Conservation (phyloP, 805 yeast species). For the Yarrowia sp. region DNA sequence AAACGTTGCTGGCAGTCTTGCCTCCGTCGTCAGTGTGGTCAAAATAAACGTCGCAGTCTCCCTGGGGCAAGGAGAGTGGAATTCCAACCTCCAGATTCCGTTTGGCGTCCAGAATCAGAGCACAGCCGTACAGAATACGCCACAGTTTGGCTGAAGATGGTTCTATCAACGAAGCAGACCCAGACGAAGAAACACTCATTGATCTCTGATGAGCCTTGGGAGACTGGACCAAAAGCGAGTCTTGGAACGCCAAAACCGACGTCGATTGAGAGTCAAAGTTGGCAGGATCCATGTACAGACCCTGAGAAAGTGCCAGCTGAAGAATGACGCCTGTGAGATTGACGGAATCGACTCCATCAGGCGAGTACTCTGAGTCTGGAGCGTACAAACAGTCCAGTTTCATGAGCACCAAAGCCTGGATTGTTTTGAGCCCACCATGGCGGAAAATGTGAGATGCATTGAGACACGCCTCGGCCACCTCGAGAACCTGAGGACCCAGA, state of each 20-base stretch:
- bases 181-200: neutral
- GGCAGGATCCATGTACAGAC: conserved; percentile 19
- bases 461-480: conserved; percentile 20
- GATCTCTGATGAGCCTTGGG: neutral
- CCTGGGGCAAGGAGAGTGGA: conserved; percentile 16
- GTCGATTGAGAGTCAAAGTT: conserved; percentile 16
- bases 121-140: conserved; percentile 11
- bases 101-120: conserved; percentile 19
- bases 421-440: conserved; percentile 11
- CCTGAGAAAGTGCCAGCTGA: conserved; percentile 17
- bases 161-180: neutral
- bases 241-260: neutral
- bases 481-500: conserved; percentile 6
- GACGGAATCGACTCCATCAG: conserved; percentile 22
- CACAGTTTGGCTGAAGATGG: conserved; percentile 8
- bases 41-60: conserved; percentile 22
- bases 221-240: neutral
- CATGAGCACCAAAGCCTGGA: conserved; percentile 21
- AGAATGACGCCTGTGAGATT: conserved; percentile 20
- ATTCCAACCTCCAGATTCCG: conserved; percentile 13
- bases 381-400: conserved; percentile 16
- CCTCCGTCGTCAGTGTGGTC: conserved; percentile 13
- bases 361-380: conserved; percentile 11
- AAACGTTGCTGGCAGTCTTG: neutral
- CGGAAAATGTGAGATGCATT: conserved; percentile 10